Evolutionary conservation across 2,329 filamentous ascomycete species (phyloP).

Genomic region (Raffaelea deltoideospora): DNA sequence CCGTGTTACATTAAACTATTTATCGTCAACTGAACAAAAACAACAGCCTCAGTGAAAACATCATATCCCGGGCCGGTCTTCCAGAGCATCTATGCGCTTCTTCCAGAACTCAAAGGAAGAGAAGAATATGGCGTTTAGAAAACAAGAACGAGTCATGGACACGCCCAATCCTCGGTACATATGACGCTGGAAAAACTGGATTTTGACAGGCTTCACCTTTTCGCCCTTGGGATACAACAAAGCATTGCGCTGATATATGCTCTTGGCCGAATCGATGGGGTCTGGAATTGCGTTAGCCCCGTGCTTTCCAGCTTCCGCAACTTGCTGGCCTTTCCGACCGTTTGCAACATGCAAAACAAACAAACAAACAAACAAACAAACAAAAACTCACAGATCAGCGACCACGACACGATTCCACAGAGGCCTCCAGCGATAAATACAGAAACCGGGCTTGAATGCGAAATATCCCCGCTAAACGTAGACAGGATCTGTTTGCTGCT

Average conservation of each 20-base stretch:
- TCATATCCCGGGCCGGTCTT: slow-evolving; percentile 21
- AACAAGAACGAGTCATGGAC: slow-evolving; percentile 67
- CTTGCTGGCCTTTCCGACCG: too few species aligned
- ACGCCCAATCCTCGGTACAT: slow-evolving; percentile 77
- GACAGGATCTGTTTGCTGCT: slow-evolving; percentile 70
- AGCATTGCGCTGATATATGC: slow-evolving; percentile 71
- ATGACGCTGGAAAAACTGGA: slow-evolving; percentile 59
- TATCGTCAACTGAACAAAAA: too few species aligned
- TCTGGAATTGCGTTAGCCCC: slow-evolving; percentile 23
- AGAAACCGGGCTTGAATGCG: slow-evolving; percentile 64
- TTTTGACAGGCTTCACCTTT: slow-evolving; percentile 51
- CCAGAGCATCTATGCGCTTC: slow-evolving; percentile 43
- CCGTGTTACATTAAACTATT: too few species aligned
- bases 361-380: background rate
- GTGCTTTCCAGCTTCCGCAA: too few species aligned
- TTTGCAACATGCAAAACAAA: too few species aligned
- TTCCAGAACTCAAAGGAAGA: slow-evolving; percentile 77
- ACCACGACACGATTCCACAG: slow-evolving; percentile 75
- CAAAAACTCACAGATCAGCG: slow-evolving; percentile 46
- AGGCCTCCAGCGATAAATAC: slow-evolving; percentile 66
- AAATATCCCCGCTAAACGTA: slow-evolving; percentile 54
- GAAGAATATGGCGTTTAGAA: slow-evolving; percentile 83
- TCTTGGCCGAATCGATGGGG: slow-evolving; percentile 70
- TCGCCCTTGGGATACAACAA: slow-evolving; percentile 54
- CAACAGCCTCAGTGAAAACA: background rate